Evolutionary conservation across 2,329 filamentous ascomycete genomes (phyloP).

Genomic region (Talaromyces rugulosus): DNA sequence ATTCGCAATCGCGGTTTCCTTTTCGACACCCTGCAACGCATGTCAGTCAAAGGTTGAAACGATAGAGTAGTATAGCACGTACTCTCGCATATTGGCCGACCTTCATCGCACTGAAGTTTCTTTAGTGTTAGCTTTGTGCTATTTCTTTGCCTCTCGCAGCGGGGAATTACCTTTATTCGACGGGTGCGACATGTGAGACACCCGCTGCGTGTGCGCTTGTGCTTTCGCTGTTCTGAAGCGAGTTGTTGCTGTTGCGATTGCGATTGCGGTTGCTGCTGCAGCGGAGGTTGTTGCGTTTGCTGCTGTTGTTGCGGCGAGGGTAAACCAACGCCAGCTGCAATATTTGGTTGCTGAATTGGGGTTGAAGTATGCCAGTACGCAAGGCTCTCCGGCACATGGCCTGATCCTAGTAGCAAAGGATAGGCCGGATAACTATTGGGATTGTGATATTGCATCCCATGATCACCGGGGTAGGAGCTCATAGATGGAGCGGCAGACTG

Average conservation of each 20-base stretch:
- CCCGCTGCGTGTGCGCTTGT: constrained; percentile 86
- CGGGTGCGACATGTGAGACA: constrained; percentile 89
- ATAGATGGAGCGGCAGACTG: constrained; percentile 2
- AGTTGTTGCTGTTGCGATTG: constrained; percentile 1
- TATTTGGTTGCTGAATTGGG: constrained; percentile 9
- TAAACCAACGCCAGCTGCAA: constrained; percentile 15
- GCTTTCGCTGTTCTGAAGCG: constrained; percentile 72
- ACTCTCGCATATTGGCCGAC: constrained; percentile 77
- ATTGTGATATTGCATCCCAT: constrained; percentile 15
- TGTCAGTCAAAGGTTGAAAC: constrained; percentile 4
- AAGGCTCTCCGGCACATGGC: constrained; percentile 39
- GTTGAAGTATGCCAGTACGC: constrained; percentile 36
- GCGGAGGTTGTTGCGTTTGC: constrained; percentile 19
- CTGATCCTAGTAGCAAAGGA: constrained; percentile 31
- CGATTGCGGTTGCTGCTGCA: constrained; percentile 9
- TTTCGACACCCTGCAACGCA: constrained; percentile 70
- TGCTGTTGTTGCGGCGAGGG: constrained; percentile 25
- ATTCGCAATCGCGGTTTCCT: constrained; percentile 83
- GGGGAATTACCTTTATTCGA: constrained; percentile 64
- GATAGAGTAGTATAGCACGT: constrained; percentile 27
- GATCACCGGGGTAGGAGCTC: not conserved
- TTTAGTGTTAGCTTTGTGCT: not conserved
- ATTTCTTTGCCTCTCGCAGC: not conserved
- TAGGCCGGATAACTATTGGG: constrained; percentile 26
- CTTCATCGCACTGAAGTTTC: constrained; percentile 74